Evolutionary conservation across 2,329 filamentous ascomycete species (phyloP).

Genomic region (Thelonectria discophora): DNA sequence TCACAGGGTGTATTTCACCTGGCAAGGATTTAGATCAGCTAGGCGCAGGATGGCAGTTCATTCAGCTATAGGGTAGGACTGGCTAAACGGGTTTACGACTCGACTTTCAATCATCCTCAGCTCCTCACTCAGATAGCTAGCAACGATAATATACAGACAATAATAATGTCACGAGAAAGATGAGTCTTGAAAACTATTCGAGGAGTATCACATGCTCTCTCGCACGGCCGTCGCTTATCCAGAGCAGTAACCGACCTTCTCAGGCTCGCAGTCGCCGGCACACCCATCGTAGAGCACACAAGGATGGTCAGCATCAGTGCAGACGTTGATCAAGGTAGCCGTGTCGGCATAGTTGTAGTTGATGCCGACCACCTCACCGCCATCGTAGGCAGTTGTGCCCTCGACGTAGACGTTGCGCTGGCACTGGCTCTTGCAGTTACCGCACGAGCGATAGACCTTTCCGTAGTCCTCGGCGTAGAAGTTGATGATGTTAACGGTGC

Average conservation of each 20-base stretch:
- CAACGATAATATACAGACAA: too few species aligned
- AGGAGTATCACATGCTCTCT: too few species aligned
- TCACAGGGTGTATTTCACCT: too few species aligned
- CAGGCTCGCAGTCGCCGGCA: slow-evolving; percentile 9
- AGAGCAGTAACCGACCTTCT: slow-evolving; percentile 12
- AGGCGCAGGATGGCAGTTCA: too few species aligned
- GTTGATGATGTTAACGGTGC: slow-evolving; percentile 43
- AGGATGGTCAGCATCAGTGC: slow-evolving; percentile 27
- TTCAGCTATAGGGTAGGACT: too few species aligned
- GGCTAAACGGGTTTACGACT: too few species aligned
- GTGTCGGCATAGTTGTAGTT: slow-evolving; percentile 51
- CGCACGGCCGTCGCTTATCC: not conserved
- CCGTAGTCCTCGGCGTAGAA: slow-evolving; percentile 31
- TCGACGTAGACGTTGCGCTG: slow-evolving; percentile 40
- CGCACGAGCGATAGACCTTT: slow-evolving; percentile 30
- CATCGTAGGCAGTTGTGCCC: slow-evolving; percentile 50
- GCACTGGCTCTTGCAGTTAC: slow-evolving; percentile 32
- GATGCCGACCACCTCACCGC: slow-evolving; percentile 54
- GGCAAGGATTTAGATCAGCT: too few species aligned
- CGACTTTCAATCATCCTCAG: too few species aligned
- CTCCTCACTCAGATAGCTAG: too few species aligned
- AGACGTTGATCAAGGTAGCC: slow-evolving; percentile 43
- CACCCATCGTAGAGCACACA: slow-evolving; percentile 40
- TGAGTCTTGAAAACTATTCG: too few species aligned
- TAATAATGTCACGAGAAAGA: too few species aligned